These are phyloP conservation scores for Talaromyces sp. DNA, from an alignment of 2,329 filamentous ascomycete species.

Conservation along the genomic window DNA sequence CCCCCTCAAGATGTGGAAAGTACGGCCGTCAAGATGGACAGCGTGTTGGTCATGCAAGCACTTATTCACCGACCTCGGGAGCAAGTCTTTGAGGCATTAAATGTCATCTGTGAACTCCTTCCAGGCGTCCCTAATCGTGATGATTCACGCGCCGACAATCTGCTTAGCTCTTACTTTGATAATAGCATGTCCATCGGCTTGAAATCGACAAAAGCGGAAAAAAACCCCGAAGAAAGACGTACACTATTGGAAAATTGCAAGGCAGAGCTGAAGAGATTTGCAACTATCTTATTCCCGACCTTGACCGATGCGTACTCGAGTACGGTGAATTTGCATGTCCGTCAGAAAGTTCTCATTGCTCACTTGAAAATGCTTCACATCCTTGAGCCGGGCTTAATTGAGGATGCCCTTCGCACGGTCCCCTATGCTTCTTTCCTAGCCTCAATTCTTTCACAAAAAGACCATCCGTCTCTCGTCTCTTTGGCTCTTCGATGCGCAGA, in stretches of 20 bases:
- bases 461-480: conserved; percentile 84
- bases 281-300: conserved; percentile 89
- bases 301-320: conserved; percentile 96
- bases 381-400: conserved; percentile 79
- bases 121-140: conserved; percentile 69
- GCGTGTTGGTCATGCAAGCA: conserved; percentile 97
- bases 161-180: conserved; percentile 49
- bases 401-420: conserved; percentile 82
- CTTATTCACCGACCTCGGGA: conserved; percentile 93
- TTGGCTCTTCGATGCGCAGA: conserved; percentile 88
- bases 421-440: conserved; percentile 95
- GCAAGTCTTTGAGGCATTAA: conserved; percentile 94
- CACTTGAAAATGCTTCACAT: conserved; percentile 98
- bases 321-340: conserved; percentile 91
- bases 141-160: conserved; percentile 54
- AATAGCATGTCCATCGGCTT: conserved; percentile 45
- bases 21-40: conserved; percentile 72
- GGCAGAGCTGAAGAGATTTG: conserved; percentile 84
- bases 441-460: conserved; percentile 92
- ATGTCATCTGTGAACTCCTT: conserved; percentile 93
- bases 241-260: conserved; percentile 81
- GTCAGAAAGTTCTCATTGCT: conserved; percentile 92
- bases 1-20: conserved; percentile 72
- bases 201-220: conserved; percentile 48
- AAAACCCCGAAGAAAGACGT: conserved; percentile 75